These are phyloP conservation scores for Sambucus nigra DNA, from an alignment of 129 eudicot species.

Conservation along the genomic window DNA sequence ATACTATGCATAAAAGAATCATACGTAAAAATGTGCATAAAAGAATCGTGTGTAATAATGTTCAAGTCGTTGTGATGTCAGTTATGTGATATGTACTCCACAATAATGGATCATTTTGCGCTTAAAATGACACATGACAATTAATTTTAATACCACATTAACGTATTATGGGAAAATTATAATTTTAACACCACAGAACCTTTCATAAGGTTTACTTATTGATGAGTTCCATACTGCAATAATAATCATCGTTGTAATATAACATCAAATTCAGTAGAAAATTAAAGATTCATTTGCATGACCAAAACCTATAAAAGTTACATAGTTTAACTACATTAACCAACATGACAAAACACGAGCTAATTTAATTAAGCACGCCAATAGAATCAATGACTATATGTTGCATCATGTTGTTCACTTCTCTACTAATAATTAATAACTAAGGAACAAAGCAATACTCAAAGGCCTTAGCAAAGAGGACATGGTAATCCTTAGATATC, in stretches of 20 bases:
- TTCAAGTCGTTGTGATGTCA: too few relatives aligned
- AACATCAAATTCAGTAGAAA: not conserved
- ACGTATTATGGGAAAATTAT: too few relatives aligned
- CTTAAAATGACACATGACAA: too few relatives aligned
- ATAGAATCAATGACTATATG: not conserved
- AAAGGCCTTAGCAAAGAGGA: constrained; percentile 5
- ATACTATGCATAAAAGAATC: too few relatives aligned
- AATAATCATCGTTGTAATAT: not conserved
- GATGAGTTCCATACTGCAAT: not conserved
- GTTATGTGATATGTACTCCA: too few relatives aligned
- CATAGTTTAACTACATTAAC: constrained; percentile 1
- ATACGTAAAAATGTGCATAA: too few relatives aligned
- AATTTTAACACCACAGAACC: too few relatives aligned
- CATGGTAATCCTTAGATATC: not conserved
- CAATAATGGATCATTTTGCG: too few relatives aligned
- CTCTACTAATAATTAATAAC: constrained; percentile 1
- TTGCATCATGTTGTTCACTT: not conserved
- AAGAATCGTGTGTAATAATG: too few relatives aligned
- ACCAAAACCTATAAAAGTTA: not conserved
- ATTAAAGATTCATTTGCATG: not conserved
- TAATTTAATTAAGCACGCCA: not conserved
- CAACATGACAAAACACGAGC: constrained; percentile 1
- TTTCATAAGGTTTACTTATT: not conserved
- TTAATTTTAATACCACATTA: too few relatives aligned
- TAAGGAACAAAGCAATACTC: not conserved